Percentiles rank a stretch among this genome's conserved stretches.
These are phyloP conservation scores for Naganishia vaughanmartiniae DNA, from an alignment of 768 basidiomycete species.

Conservation along the genomic window DNA sequence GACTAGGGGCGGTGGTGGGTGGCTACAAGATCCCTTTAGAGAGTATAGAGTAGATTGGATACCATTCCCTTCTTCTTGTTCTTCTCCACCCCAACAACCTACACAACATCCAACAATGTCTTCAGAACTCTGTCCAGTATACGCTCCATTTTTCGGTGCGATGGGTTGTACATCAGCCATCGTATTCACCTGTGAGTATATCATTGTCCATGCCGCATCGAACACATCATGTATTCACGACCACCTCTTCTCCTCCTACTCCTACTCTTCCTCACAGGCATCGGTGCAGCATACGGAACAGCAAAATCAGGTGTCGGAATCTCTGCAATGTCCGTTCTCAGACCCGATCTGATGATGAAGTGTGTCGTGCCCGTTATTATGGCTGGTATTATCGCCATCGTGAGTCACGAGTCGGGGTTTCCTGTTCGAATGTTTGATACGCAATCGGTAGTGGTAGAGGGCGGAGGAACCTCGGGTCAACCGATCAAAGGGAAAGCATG, in stretches of 20 bases:
- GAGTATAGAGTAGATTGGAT: not conserved
- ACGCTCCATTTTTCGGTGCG: slow-evolving; percentile 96
- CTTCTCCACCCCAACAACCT: no score
- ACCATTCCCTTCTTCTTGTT: no score
- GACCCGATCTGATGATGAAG: slow-evolving; percentile 95
- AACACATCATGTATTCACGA: not conserved
- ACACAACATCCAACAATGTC: slow-evolving; percentile 40
- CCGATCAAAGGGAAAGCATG: slow-evolving; percentile 4
- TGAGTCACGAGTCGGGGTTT: slow-evolving; percentile 56
- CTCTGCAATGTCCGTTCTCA: slow-evolving; percentile 88
- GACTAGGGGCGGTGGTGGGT: not conserved
- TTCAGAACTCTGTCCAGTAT: slow-evolving; percentile 60
- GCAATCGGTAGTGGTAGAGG: no score
- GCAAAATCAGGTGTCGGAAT: slow-evolving; percentile 85
- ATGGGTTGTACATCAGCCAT: slow-evolving; percentile 98
- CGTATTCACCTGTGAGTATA: slow-evolving; percentile 85
- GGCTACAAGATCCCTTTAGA: not conserved
- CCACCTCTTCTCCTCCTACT: not conserved
- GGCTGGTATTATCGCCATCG: slow-evolving; percentile 98
- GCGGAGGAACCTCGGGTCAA: not conserved
- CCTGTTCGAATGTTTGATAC: no score
- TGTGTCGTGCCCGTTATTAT: slow-evolving; percentile 96
- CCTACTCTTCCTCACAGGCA: slow-evolving; percentile 21
- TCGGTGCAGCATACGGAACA: slow-evolving; percentile 71
- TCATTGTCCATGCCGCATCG: not conserved